Percentiles rank a stretch among this genome's conserved stretches.
These are phyloP conservation scores for Pugionium cornutum DNA, from an alignment of 345 rosid species.

Conservation along the genomic window DNA sequence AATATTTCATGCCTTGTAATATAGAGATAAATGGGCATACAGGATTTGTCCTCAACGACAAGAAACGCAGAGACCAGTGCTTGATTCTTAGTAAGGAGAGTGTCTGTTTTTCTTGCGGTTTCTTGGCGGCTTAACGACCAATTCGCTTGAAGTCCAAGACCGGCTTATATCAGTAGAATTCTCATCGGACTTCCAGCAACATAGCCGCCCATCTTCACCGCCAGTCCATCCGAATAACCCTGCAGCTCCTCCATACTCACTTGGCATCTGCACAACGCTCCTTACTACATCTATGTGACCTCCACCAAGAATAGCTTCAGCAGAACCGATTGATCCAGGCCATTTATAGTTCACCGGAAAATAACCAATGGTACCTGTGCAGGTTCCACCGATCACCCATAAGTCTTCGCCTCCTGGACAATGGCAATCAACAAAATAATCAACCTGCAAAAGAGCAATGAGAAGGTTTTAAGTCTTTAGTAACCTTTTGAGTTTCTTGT, in stretches of 20 bases:
- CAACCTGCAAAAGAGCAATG: conserved; percentile 57
- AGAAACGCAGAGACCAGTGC: not conserved
- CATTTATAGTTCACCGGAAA: conserved; percentile 64
- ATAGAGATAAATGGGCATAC: too few relatives aligned
- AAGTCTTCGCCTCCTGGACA: conserved; percentile 58
- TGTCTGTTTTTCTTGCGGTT: conserved; percentile 55
- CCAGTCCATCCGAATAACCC: conserved; percentile 93
- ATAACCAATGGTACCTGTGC: conserved; percentile 72
- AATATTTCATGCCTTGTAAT: not conserved
- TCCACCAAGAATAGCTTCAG: conserved; percentile 79
- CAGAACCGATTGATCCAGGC: conserved; percentile 51
- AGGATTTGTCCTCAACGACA: too few relatives aligned
- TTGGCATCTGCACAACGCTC: conserved; percentile 66
- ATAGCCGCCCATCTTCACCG: conserved; percentile 90
- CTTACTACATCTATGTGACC: conserved; percentile 78
- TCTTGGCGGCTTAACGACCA: conserved; percentile 49
- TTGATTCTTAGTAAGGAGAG: conserved; percentile 51
- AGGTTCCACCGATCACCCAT: conserved; percentile 93
- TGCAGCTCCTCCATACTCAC: conserved; percentile 39
- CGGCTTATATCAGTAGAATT: conserved; percentile 46
- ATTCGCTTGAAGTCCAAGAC: conserved; percentile 72
- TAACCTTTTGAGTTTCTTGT: not conserved
- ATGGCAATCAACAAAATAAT: conserved; percentile 90
- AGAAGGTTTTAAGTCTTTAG: not conserved
- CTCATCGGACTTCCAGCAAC: conserved; percentile 80